Evolutionary conservation across 2,329 filamentous ascomycete genomes (phyloP).

Genomic region (Colletotrichum lentis): DNA sequence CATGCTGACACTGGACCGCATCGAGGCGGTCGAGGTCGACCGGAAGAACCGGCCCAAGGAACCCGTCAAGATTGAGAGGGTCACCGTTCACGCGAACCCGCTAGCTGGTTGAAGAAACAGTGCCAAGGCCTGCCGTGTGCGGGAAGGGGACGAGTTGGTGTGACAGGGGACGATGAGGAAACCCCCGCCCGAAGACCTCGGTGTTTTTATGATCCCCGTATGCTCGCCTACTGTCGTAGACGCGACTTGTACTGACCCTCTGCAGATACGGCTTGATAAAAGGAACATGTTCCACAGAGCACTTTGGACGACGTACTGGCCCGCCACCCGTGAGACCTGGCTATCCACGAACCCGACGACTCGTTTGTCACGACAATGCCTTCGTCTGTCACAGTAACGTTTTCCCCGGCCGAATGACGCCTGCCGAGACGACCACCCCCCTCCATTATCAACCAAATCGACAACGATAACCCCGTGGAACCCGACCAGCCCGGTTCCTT

Average conservation of each 20-base stretch:
- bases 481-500: background rate
- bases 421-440: background rate
- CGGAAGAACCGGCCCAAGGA: conserved; percentile 79
- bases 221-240: background rate
- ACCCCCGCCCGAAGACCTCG: background rate
- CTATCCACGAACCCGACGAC: no score
- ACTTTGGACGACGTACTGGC: background rate
- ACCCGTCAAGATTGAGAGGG: conserved; percentile 69
- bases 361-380: no score
- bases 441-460: no score
- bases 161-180: background rate
- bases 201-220: background rate
- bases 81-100: conserved; percentile 83
- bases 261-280: background rate
- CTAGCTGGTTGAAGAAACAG: conserved; percentile 63
- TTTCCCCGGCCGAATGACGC: background rate
- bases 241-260: background rate
- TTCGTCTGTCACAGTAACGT: no score
- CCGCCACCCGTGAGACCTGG: background rate
- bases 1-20: conserved; percentile 70
- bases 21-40: conserved; percentile 78
- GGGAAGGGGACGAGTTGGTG: background rate
- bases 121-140: background rate
- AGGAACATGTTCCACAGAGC: background rate
- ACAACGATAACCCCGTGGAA: background rate